Evolutionary conservation across 306 rosid species (phyloP).

Genomic region (Pterocarpus macrocarpus): DNA sequence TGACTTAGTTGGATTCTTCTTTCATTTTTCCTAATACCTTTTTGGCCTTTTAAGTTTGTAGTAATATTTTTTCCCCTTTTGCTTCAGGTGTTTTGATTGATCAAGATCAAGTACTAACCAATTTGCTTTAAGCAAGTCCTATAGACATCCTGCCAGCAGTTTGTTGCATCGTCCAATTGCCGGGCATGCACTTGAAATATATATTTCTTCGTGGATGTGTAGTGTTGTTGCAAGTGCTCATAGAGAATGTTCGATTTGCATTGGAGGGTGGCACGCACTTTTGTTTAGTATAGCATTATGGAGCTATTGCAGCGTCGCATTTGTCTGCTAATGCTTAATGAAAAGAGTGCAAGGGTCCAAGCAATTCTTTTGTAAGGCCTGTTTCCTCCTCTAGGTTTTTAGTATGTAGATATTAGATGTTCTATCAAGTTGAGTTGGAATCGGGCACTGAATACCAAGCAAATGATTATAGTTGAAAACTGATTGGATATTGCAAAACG

Average conservation of each 20-base stretch:
- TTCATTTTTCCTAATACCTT: neutral
- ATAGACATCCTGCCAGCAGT: constrained; percentile 9
- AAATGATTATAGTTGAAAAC: neutral
- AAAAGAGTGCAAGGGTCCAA: too few relatives aligned
- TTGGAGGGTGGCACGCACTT: constrained; percentile 8
- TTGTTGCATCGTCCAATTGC: constrained; percentile 27
- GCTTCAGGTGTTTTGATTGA: constrained; percentile 46
- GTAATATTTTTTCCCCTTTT: neutral
- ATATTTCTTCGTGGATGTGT: too few relatives aligned
- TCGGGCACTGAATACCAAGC: neutral
- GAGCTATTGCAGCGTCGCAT: constrained; percentile 12
- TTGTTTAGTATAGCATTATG: constrained; percentile 26
- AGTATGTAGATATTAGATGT: neutral
- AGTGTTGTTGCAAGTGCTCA: neutral
- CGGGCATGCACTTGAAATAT: constrained; percentile 14
- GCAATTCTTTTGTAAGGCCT: constrained; percentile 26
- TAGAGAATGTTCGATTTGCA: constrained; percentile 4
- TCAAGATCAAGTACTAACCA: constrained; percentile 33
- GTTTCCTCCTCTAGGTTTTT: neutral
- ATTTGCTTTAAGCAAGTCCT: constrained; percentile 37
- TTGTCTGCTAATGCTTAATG: neutral
- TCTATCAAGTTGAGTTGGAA: neutral
- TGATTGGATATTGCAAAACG: neutral
- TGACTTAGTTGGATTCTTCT: neutral
- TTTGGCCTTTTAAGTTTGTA: neutral